phyloP scores from a whole-genome alignment of 371 early-diverging fungal genomes.

The Nematocida homosporus region DNA sequence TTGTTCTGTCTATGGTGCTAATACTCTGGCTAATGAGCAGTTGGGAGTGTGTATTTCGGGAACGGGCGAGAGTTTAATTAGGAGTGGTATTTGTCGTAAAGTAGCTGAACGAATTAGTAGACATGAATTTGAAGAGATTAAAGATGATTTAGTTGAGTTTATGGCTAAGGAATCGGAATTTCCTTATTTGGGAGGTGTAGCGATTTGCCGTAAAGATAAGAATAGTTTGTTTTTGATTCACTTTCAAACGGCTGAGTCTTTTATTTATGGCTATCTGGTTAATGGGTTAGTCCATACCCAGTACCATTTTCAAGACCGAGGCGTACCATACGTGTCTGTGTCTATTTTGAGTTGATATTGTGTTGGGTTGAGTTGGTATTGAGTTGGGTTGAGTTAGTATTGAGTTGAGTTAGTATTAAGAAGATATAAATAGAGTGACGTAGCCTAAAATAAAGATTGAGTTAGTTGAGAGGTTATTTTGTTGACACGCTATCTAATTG shows the following conservation, averaged over 20 bases:
- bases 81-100: not conserved
- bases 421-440: not conserved
- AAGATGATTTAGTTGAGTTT: slow-evolving; percentile 13
- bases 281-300: not conserved
- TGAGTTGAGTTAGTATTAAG: too few relatives aligned
- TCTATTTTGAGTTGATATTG: not conserved
- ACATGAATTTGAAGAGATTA: slow-evolving; percentile 12
- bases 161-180: slow-evolving; percentile 13
- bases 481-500: too few relatives aligned
- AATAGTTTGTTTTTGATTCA: slow-evolving; percentile 19
- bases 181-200: slow-evolving; percentile 30
- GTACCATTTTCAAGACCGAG: not conserved
- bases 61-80: slow-evolving; percentile 33
- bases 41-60: slow-evolving; percentile 9
- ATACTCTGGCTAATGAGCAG: not conserved
- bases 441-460: too few relatives aligned
- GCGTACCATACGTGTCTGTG: too few relatives aligned
- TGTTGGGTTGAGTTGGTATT: too few relatives aligned
- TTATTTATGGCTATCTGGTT: slow-evolving; percentile 23
- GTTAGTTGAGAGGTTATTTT: too few relatives aligned
- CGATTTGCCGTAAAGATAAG: not conserved
- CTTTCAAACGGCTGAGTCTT: slow-evolving; percentile 44
- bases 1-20: slow-evolving; percentile 42
- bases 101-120: not conserved
- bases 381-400: too few relatives aligned